Conservation (phyloP, 805 yeast genomes). For the Saturnispora ahearnii region DNA sequence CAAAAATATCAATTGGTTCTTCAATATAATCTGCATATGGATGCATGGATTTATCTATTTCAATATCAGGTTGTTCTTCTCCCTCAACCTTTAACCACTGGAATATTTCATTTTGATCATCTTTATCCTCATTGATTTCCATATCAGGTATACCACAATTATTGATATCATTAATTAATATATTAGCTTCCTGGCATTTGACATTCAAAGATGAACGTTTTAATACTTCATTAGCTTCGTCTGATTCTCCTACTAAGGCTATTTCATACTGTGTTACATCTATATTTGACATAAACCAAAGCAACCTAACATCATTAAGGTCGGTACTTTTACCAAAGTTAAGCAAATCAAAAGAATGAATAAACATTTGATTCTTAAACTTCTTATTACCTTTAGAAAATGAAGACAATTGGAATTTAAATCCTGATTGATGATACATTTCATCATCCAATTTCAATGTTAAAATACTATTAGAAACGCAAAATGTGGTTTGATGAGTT, state of each 20-base stretch:
- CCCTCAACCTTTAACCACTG: constrained; percentile 22
- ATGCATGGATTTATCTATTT: neutral
- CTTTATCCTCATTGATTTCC: constrained; percentile 14
- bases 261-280: neutral
- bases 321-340: constrained; percentile 7
- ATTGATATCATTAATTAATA: constrained; percentile 6
- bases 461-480: constrained; percentile 22
- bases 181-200: neutral
- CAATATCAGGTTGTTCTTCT: neutral
- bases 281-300: constrained; percentile 27
- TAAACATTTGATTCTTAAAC: constrained; percentile 17
- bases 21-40: constrained; percentile 23
- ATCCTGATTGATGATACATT: constrained; percentile 27
- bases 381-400: constrained; percentile 21
- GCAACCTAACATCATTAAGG: constrained; percentile 20
- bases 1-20: constrained; percentile 11
- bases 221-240: neutral
- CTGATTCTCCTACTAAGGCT: constrained; percentile 3
- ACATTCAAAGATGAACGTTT: neutral
- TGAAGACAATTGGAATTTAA: constrained; percentile 23
- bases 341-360: constrained; percentile 17
- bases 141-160: constrained; percentile 16
- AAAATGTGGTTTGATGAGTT: constrained; percentile 27
- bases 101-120: constrained; percentile 17
- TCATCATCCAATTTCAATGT: constrained; percentile 25